phyloP scores from a whole-genome alignment of 2,329 filamentous ascomycete genomes.

The Epichloe amarillans region DNA sequence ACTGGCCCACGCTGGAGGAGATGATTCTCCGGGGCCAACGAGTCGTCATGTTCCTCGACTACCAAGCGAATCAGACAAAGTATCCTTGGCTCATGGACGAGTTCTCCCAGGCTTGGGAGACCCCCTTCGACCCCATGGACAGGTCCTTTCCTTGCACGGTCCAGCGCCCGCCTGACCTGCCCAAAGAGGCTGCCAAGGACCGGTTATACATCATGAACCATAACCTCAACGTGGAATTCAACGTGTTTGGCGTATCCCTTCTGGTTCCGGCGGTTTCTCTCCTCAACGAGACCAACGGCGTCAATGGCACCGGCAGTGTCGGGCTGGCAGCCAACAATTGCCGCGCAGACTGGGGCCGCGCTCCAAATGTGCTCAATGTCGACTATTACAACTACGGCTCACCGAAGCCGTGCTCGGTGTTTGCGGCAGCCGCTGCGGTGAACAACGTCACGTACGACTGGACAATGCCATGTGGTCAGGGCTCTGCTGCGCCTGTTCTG shows the following conservation, averaged over 20 bases:
- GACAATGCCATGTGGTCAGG: constrained; percentile 37
- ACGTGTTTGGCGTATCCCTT: constrained; percentile 47
- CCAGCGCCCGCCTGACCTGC: constrained; percentile 60
- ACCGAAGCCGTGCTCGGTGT: constrained; percentile 53
- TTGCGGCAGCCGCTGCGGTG: constrained; percentile 53
- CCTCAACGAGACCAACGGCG: constrained; percentile 60
- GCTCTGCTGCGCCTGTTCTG: not conserved
- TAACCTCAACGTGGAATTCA: constrained; percentile 72
- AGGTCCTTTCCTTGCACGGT: constrained; percentile 61
- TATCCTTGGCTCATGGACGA: constrained; percentile 80
- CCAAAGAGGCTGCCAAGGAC: constrained; percentile 37
- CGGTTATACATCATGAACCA: constrained; percentile 79
- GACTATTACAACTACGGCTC: constrained; percentile 71
- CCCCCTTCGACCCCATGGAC: constrained; percentile 65
- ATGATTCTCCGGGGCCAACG: constrained; percentile 61
- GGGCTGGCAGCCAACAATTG: constrained; percentile 54
- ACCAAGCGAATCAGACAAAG: constrained; percentile 62
- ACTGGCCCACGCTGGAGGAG: constrained; percentile 73
- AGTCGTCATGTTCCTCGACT: constrained; percentile 73
- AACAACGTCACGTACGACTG: constrained; percentile 61
- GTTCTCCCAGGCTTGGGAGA: constrained; percentile 84
- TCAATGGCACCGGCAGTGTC: constrained; percentile 50
- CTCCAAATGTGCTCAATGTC: constrained; percentile 69
- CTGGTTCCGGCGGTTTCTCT: constrained; percentile 59
- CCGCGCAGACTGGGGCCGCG: constrained; percentile 43